phyloP scores from a whole-genome alignment of 129 eudicot genomes.

The Glebionis coronaria region DNA sequence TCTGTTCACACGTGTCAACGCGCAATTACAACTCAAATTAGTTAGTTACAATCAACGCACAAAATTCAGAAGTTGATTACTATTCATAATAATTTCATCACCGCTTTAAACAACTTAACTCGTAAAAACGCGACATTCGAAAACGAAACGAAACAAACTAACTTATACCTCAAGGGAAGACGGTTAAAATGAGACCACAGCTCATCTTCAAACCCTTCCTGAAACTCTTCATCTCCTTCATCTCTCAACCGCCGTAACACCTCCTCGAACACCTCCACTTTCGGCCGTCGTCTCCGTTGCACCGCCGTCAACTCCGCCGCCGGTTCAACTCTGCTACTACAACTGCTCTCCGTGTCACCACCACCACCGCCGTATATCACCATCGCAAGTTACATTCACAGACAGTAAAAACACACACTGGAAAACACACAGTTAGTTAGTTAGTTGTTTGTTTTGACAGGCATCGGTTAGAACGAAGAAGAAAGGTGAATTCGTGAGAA shows the following conservation, averaged over 20 bases:
- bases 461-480: no score
- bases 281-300: slow-evolving; percentile 47
- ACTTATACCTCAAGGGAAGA: slow-evolving; percentile 57
- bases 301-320: slow-evolving; percentile 36
- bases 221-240: slow-evolving; percentile 41
- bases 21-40: no score
- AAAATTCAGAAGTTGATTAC: no score
- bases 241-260: slow-evolving; percentile 51
- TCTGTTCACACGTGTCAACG: no score
- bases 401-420: no score
- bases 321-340: slow-evolving; percentile 62
- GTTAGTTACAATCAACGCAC: no score
- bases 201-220: slow-evolving; percentile 70
- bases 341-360: slow-evolving; percentile 66
- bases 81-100: no score
- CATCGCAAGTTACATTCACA: no score
- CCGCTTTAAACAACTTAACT: no score
- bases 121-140: no score
- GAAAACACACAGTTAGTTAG: no score
- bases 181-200: slow-evolving; percentile 71
- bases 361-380: slow-evolving; percentile 22
- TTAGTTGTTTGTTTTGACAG: no score
- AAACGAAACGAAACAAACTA: background rate
- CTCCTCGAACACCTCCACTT: slow-evolving; percentile 62
- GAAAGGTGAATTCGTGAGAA: background rate